These are phyloP conservation scores for Botrytis porri DNA, from an alignment of 2,329 filamentous ascomycete genomes.

Conservation along the genomic window DNA sequence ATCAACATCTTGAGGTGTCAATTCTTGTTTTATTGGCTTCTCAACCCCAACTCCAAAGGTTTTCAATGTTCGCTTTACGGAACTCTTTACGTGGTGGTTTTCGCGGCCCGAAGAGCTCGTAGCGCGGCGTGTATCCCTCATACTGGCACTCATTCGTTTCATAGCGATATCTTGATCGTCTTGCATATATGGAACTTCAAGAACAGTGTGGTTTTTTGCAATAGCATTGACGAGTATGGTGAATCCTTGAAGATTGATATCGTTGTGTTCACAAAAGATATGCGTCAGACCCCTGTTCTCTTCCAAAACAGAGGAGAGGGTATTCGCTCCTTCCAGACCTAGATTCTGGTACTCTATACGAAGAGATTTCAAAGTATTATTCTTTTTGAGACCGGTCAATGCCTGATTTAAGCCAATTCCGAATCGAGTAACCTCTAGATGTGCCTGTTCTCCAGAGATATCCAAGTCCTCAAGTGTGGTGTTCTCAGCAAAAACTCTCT, in stretches of 20 bases:
- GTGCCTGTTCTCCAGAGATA: conserved; percentile 68
- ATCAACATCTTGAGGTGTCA: conserved; percentile 37
- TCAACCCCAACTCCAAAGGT: conserved; percentile 30
- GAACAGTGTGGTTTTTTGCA: conserved; percentile 60
- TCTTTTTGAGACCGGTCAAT: conserved; percentile 61
- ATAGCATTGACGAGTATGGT: conserved; percentile 67
- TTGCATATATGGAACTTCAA: conserved; percentile 61
- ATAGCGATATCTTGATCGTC: conserved; percentile 60
- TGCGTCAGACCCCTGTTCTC: conserved; percentile 60
- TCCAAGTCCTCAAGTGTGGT: conserved; percentile 63
- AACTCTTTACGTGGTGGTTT: conserved; percentile 29
- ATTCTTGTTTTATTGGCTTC: conserved; percentile 30
- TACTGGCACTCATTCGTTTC: conserved; percentile 44
- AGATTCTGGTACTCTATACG: conserved; percentile 67
- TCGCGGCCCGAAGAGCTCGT: conserved; percentile 22
- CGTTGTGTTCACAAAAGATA: conserved; percentile 69
- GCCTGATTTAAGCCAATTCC: conserved; percentile 67
- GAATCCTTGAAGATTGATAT: conserved; percentile 67
- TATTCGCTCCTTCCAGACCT: conserved; percentile 66
- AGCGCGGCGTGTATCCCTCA: conserved; percentile 30
- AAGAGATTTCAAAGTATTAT: conserved; percentile 58
- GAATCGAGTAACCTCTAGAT: conserved; percentile 67
- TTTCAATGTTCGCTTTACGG: conserved; percentile 35
- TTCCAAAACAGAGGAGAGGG: conserved; percentile 65
- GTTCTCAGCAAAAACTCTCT: conserved; percentile 64